Conservation (phyloP, 371 early-diverging fungal species). For the Rhizomucor miehei region DNA sequence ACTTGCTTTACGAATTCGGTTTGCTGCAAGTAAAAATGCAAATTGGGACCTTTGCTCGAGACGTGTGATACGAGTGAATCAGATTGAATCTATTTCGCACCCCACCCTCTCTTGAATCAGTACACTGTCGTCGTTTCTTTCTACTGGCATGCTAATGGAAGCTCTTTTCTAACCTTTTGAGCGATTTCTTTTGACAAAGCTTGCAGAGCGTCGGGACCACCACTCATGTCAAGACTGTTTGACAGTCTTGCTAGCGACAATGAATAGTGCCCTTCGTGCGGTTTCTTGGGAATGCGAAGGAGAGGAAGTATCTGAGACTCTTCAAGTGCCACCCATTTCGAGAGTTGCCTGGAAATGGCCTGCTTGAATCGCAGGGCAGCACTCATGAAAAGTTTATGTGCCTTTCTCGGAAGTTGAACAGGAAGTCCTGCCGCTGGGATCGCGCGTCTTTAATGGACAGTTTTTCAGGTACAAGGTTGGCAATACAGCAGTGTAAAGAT, state of each 20-base stretch:
- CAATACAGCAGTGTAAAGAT: too few species aligned
- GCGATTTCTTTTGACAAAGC: conserved; percentile 56
- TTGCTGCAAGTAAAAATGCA: conserved; percentile 69
- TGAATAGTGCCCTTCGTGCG: conserved; percentile 22
- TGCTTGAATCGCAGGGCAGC: conserved; percentile 34
- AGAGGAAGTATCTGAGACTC: conserved; percentile 10
- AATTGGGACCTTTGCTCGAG: conserved; percentile 64
- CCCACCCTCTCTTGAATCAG: background rate
- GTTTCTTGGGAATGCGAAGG: conserved; percentile 20
- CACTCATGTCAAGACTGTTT: background rate
- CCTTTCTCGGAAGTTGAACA: too few species aligned
- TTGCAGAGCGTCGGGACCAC: conserved; percentile 4
- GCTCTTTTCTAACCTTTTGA: conserved; percentile 36
- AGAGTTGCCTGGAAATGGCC: conserved; percentile 43
- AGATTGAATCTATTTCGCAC: conserved; percentile 18
- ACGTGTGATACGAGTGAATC: conserved; percentile 37
- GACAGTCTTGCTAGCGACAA: conserved; percentile 28
- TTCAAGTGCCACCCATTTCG: conserved; percentile 14
- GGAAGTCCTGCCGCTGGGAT: too few species aligned
- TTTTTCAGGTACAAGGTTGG: too few species aligned
- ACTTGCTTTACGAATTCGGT: conserved; percentile 47
- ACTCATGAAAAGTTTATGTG: conserved; percentile 13
- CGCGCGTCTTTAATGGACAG: too few species aligned
- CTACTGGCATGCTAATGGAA: background rate
- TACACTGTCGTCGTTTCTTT: background rate